Base-by-base conservation (phyloP, 179 eudicot genomes). In the Camellia oleifera region DNA sequence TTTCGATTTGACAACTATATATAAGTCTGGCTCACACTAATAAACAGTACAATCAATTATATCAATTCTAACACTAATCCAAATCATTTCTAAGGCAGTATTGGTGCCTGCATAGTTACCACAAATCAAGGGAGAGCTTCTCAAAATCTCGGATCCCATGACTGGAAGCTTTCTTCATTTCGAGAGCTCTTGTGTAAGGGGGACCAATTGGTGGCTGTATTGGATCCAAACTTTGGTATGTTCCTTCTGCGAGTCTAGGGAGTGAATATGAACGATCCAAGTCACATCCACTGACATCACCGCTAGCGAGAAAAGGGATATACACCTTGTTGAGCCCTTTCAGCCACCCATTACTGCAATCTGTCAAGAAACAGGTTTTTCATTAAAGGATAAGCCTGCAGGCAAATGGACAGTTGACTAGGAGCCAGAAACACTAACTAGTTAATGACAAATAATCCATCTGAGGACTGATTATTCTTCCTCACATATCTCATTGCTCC, bases 171-270 rank as follows among this genome's bases (percentile, higher is more conserved):
- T 95, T 95, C 90, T 92, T 92, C 91, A 95, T 86, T 82, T 95
- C 94, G 4, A 95, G 89, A 66, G 99, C 99, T 82, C 94, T 90
- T 78, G 94, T 95, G 77, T 95, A 95, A 65, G 99, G 99, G 2
- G 99, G 99, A 65, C 94, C 99, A 76, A 95, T 95, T 0, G 99
- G 99, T 11, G 98, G 99, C 77, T 95, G 99, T 7, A 95, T 88
- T 0, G 99, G 99, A 85, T 94, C 98, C 81, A 95, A 86, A 85
- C 91, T 91, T 84, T 85, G 87, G 86, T 95, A 95, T 17, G 91
- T 84, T 71, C 97, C 98, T 72, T 91, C 89, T 4, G 90, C 91
- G 58, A 74, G 86, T 84, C 84, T 91, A 75, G 99, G 89, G 69
- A 95, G 93, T 0, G 98, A 98, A 79, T 95, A 95, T 20, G 99